phyloP scores from a whole-genome alignment of 371 early-diverging fungal species.

The Mortierella sp. region DNA sequence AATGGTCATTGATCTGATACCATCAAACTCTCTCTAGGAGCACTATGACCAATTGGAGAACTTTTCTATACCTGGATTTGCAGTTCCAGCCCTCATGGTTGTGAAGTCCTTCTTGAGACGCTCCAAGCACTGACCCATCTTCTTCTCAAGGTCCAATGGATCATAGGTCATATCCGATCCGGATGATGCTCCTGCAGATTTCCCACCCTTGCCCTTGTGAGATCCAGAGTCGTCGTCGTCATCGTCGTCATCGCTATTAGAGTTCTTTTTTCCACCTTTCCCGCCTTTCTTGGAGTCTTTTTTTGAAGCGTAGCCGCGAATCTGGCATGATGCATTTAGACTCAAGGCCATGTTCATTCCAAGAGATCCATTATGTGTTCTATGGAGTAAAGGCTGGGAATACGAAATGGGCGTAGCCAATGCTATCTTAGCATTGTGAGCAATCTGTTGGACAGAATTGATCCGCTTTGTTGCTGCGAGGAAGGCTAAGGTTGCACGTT shows the following conservation, averaged over 20 bases:
- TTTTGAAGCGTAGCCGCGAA: conserved; percentile 52
- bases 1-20: not conserved
- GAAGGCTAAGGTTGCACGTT: conserved; percentile 36
- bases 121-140: conserved; percentile 50
- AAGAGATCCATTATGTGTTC: conserved; percentile 11
- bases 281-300: conserved; percentile 54
- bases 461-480: conserved; percentile 12
- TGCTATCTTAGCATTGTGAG: not conserved
- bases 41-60: not conserved
- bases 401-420: not conserved
- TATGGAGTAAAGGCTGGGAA: conserved; percentile 13
- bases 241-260: conserved; percentile 38
- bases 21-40: too few relatives aligned
- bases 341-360: conserved; percentile 23
- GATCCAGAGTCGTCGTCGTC: conserved; percentile 39
- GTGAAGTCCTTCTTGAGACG: conserved; percentile 74
- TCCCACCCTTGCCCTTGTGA: conserved; percentile 45
- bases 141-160: conserved; percentile 55
- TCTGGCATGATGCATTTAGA: conserved; percentile 13
- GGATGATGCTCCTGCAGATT: conserved; percentile 19
- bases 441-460: conserved; percentile 5
- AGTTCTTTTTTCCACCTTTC: conserved; percentile 58
- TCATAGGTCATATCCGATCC: conserved; percentile 44
- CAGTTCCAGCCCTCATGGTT: conserved; percentile 79
- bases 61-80: conserved; percentile 73